phyloP scores from a whole-genome alignment of 148 eudicot species.

The Fagopyrum esculentum region DNA sequence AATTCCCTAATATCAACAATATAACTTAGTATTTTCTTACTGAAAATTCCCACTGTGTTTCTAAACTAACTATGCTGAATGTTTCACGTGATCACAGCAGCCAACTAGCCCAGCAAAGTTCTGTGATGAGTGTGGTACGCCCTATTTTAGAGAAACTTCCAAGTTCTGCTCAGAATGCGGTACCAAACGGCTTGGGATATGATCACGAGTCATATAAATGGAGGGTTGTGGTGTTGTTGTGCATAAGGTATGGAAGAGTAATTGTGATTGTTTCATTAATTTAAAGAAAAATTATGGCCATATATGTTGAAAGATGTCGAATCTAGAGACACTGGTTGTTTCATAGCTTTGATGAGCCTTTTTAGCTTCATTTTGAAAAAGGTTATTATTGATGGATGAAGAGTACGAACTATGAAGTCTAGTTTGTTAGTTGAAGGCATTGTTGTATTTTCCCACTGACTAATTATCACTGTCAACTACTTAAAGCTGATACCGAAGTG shows the following conservation, averaged over 20 bases:
- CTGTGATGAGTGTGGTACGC: constrained; percentile 95
- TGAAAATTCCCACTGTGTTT: background rate
- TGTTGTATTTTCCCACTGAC: too few species aligned
- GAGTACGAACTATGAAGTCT: too few species aligned
- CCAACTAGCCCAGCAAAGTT: constrained; percentile 79
- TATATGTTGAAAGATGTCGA: background rate
- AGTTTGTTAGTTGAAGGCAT: too few species aligned
- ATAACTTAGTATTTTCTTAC: too few species aligned
- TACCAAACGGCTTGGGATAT: constrained; percentile 71
- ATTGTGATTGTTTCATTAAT: background rate
- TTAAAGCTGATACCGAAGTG: too few species aligned
- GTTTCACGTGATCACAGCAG: constrained; percentile 28
- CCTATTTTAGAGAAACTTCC: constrained; percentile 75
- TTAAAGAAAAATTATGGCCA: background rate
- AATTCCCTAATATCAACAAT: too few species aligned
- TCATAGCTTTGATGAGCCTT: background rate
- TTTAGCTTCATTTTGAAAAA: background rate
- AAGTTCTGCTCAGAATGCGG: constrained; percentile 97
- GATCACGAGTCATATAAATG: constrained; percentile 13
- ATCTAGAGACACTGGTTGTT: background rate
- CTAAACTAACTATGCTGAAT: background rate
- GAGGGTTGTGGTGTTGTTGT: background rate
- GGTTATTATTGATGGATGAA: too few species aligned
- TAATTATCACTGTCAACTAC: too few species aligned
- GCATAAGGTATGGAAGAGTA: background rate